Evolutionary conservation across 108 stramenopile species (phyloP), one percentile per base, ranked within the genome.

Genomic region (Pseudonitzschia delicatissima): DNA sequence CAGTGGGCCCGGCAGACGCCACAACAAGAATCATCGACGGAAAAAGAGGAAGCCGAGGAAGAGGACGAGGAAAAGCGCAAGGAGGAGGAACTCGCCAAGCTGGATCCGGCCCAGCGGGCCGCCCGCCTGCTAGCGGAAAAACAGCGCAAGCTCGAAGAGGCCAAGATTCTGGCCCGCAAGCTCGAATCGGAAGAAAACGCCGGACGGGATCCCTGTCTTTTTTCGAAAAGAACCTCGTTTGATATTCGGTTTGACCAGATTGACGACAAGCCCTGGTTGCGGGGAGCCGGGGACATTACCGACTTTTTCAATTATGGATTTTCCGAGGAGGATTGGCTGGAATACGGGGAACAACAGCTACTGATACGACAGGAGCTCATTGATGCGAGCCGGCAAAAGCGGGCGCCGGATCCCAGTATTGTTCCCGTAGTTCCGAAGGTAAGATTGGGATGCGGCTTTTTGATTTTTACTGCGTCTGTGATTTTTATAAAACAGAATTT

Each of bases 231-330:
- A 9, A 95, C 94, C 3, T 88, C 89, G 18, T 95, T 95, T 69
- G 94, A 95, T 65, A 95, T 95, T 69, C 86, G 87, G 9, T 88
- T 95, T 77, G 89, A 92, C 77, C 93, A 94, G 67, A 89, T 95
- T 66, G 94, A 95, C 47, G 94, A 95, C 45, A 92, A 92, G 62
- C 93, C 90, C n/a, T 95, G 94, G 91, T 69, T 67, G 0, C 78
- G 86, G 33, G 84, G 70, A 13, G 23, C 47, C 47, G 81, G 72
- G 23, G 92, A 91, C 50, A 20, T 86, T 13, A 84, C 88, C 0
- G 94, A 95, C 60, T 95, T 83, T 75, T 91, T 95, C 80, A 95
- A 95, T 66, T 95, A 95, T 68, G 83, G 79, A 27, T 62, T 93
- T 65, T 73, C 68, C 13, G 89, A 93, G 47, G 91, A 89, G 52